A percentile compares a stretch with the other conserved stretches of the same genome.
Conservation (phyloP, 768 basidiomycete genomes). For the Boletus pseudopeckii region DNA sequence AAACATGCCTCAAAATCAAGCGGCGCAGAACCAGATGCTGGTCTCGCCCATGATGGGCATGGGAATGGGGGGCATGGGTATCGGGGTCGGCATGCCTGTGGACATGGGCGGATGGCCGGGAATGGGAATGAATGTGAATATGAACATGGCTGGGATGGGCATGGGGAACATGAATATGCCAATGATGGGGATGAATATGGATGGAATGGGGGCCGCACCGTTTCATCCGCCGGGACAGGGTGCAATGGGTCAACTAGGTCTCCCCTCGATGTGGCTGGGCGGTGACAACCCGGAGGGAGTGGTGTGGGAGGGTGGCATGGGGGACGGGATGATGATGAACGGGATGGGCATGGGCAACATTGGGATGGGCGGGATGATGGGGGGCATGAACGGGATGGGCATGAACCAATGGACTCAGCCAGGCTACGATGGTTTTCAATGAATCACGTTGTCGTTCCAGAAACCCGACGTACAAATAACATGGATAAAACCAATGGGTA, state of each 20-base stretch:
- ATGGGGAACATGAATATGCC: slow-evolving; percentile 38
- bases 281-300: slow-evolving; percentile 30
- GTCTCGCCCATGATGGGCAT: slow-evolving; percentile 43
- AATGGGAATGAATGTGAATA: slow-evolving; percentile 38
- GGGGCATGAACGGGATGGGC: slow-evolving; percentile 36
- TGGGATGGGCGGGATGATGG: slow-evolving; percentile 33
- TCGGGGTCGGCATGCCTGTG: slow-evolving; percentile 38
- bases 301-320: slow-evolving; percentile 39
- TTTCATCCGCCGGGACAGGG: slow-evolving; percentile 23
- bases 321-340: slow-evolving; percentile 44
- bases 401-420: slow-evolving; percentile 40
- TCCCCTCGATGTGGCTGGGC: slow-evolving; percentile 35
- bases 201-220: slow-evolving; percentile 25
- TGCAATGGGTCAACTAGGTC: slow-evolving; percentile 22
- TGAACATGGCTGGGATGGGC: slow-evolving; percentile 39
- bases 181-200: slow-evolving; percentile 43
- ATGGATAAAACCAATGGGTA: slow-evolving; percentile 21
- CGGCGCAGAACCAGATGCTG: slow-evolving; percentile 28
- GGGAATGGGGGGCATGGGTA: slow-evolving; percentile 40
- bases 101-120: slow-evolving; percentile 34
- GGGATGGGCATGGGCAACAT: slow-evolving; percentile 35
- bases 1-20: slow-evolving; percentile 14
- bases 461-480: slow-evolving; percentile 5
- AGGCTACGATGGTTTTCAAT: slow-evolving; percentile 33
- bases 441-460: slow-evolving; percentile 2